Evolutionary conservation across 108 stramenopile species (phyloP), one percentile per base, ranked within the genome.

Genomic region (Pseudonitzschia multiseries): DNA sequence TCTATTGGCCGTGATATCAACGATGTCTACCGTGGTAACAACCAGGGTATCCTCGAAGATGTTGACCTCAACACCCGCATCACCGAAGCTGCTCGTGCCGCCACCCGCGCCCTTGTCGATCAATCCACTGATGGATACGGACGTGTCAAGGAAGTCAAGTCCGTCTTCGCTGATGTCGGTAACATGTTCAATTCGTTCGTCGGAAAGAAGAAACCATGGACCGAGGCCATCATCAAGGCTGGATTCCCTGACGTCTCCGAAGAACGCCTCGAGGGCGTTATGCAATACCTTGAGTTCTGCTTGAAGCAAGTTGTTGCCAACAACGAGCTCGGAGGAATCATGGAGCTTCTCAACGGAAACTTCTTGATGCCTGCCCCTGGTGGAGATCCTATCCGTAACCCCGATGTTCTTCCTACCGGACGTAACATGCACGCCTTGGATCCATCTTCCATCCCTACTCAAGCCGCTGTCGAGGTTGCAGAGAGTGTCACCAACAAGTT

Each of bases 341-440:
- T 96, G 89, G 86, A 91, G 73, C 89, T 96, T 15, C 84, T 98
- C 36, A 94, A 98, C 74, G 97, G 97, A 59, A 78, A 95, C 60
- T 98, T 95, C 91, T 88, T 98, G 66, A 86, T 89, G 85, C 97
- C 97, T 57, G 97, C 94, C 26, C 97, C 97, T 27, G 97, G 97
- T 83, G 97, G 97, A 62, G 97, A 98, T 79, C 97, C 97, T 17
- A 98, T 98, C 83, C 92, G 97, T 46, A 98, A 98, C 84, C 97
- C 97, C 13, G 96, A 95, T 78, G 97, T 98, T 21, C 88, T 96
- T 20, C 97, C 95, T 56, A 96, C 96, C 51, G 97, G 95, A 64
- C 89, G 93, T 46, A 96, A 98, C 86, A 97, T 97, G 96, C 96
- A 97, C 83, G 94, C 95, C 0, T 88, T 98, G 56, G 97, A 98